These are phyloP conservation scores for Penicillium occitanis DNA, from an alignment of 2,329 filamentous ascomycete species.

Conservation along the genomic window DNA sequence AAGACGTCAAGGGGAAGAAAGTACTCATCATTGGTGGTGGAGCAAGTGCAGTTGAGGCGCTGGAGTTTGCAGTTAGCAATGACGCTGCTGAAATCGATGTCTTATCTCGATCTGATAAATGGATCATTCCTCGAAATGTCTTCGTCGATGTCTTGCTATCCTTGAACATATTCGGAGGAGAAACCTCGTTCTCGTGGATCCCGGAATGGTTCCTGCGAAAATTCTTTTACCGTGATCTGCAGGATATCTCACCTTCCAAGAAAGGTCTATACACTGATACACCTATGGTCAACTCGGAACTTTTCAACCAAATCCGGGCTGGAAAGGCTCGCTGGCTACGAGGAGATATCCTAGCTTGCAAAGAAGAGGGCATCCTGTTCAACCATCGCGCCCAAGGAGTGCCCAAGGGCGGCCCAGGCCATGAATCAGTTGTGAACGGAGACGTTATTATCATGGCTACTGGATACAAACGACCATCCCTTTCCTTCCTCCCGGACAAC, in stretches of 20 bases:
- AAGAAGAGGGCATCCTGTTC: conserved; percentile 64
- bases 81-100: conserved; percentile 69
- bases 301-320: conserved; percentile 71
- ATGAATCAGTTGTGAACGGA: conserved; percentile 63
- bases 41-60: conserved; percentile 76
- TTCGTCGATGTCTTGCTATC: conserved; percentile 71
- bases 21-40: conserved; percentile 76
- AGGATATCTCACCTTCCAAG: conserved; percentile 67
- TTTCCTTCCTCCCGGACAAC: conserved; percentile 71
- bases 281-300: conserved; percentile 81
- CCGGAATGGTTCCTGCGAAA: conserved; percentile 72
- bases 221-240: conserved; percentile 79
- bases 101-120: conserved; percentile 76
- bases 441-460: conserved; percentile 83
- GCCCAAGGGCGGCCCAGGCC: conserved; percentile 71
- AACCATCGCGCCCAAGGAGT: conserved; percentile 71
- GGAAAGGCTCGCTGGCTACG: conserved; percentile 76
- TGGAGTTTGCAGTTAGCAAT: conserved; percentile 72
- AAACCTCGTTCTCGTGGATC: conserved; percentile 73
- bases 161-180: conserved; percentile 75
- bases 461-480: conserved; percentile 71
- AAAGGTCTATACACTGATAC: conserved; percentile 80
- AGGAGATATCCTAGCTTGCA: conserved; percentile 71
- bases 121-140: conserved; percentile 81
- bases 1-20: conserved; percentile 70